A percentile compares a stretch with the other conserved stretches of the same genome.
phyloP scores from a whole-genome alignment of 2,329 filamentous ascomycete genomes.

The Aspergillus sp. region DNA sequence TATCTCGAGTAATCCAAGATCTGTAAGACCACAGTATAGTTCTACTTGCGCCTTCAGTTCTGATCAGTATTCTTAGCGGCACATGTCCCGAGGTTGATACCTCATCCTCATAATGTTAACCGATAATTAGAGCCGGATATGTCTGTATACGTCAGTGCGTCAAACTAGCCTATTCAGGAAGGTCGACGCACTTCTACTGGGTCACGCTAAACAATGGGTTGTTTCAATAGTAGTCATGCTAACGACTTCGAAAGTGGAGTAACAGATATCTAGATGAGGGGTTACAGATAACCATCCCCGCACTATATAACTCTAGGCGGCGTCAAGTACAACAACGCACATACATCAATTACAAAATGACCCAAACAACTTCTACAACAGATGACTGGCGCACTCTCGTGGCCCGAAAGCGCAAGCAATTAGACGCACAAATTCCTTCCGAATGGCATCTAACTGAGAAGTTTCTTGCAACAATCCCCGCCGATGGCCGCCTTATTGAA shows the following conservation, averaged over 20 bases:
- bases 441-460: constrained; percentile 34
- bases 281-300: background rate
- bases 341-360: background rate
- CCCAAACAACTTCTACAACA: constrained; percentile 1
- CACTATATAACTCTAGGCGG: background rate
- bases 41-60: background rate
- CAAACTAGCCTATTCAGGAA: background rate
- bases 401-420: constrained; percentile 28
- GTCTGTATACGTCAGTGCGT: background rate
- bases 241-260: background rate
- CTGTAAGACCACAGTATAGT: background rate
- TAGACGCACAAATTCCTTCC: constrained; percentile 32
- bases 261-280: background rate
- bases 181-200: background rate
- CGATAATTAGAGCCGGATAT: background rate
- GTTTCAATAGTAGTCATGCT: background rate
- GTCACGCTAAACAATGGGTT: background rate
- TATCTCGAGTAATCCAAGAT: background rate
- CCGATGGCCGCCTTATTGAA: constrained; percentile 16
- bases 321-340: background rate
- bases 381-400: constrained; percentile 26
- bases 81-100: background rate
- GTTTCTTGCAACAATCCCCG: constrained; percentile 8
- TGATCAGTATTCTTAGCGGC: background rate
- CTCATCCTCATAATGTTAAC: background rate